phyloP scores from a whole-genome alignment of 192 early-diverging fungal species.

The Linnemannia zychae region DNA sequence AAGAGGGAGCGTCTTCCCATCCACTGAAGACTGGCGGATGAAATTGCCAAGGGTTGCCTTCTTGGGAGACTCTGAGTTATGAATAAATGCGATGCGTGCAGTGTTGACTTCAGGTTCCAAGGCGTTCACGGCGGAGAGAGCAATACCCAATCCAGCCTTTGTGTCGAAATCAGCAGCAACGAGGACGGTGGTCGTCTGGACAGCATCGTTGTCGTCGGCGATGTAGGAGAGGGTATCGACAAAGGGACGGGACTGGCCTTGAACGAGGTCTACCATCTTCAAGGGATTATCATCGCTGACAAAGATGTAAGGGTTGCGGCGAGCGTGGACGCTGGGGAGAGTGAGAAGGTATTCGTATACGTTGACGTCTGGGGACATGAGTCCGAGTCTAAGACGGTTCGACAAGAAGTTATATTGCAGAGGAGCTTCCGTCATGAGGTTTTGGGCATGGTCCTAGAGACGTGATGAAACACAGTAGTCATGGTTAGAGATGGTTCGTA shows the following conservation, averaged over 20 bases:
- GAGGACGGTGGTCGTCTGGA: constrained; percentile 9
- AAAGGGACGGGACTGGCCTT: constrained; percentile 41
- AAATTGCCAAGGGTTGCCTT: constrained; percentile 28
- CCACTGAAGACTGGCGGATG: constrained; percentile 34
- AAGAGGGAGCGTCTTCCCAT: constrained; percentile 23
- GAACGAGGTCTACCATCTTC: constrained; percentile 56
- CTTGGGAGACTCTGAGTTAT: constrained; percentile 57
- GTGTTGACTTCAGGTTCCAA: constrained; percentile 43
- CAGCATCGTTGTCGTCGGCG: neutral
- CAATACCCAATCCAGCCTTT: constrained; percentile 63
- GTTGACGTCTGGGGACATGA: constrained; percentile 66
- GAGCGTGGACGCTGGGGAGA: constrained; percentile 65
- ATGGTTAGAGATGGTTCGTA: too few species aligned
- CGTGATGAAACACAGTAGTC: neutral
- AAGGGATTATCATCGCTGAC: constrained; percentile 60
- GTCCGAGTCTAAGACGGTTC: constrained; percentile 28
- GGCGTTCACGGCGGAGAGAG: constrained; percentile 62
- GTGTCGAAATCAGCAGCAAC: constrained; percentile 70
- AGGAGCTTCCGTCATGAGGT: constrained; percentile 27
- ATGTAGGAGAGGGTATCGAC: constrained; percentile 46
- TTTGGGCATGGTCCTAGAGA: constrained; percentile 33
- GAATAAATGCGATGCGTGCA: constrained; percentile 65
- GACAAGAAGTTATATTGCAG: constrained; percentile 38
- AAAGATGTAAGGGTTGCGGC: constrained; percentile 79
- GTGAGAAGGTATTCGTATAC: constrained; percentile 82